Evolutionary conservation across 2,329 filamentous ascomycete genomes (phyloP), one percentile per base, ranked within the genome.

Genomic region (Diaporthe nobilis): DNA sequence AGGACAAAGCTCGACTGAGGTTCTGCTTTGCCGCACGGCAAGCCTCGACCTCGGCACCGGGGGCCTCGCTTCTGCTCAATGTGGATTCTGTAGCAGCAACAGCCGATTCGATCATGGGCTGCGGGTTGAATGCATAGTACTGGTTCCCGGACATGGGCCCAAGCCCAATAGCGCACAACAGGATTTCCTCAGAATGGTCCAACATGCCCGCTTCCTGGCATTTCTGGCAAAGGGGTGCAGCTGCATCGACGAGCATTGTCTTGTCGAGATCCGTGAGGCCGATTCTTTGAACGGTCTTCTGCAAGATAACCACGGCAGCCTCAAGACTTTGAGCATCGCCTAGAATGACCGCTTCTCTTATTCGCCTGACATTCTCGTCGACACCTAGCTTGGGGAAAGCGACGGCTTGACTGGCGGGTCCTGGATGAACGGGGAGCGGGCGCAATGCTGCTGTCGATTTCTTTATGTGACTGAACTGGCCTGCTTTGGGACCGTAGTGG

Each of bases 111-210:
- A 87, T 82, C 13, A 87, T 78, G 2, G 77, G 25, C 2, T 84
- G 57, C 10, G 86, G 85, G 0, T 82, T 68, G 76, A 85, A 82
- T n/a, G 79, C 81, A 68, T 83, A 82, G 61, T 84, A 87, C 20
- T 79, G 76, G 10, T 71, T 78, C 76, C 85, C 84, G 22, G 81
- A 77, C 1, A 87, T 70, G 7, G 80, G 76, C 0, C 81, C 81
- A 17, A 78, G 74, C 3, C 63, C 60, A 6, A 84, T 53, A 8
- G 83, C 79, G 6, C 77, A 65, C 34, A 51, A 72, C 7, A 87
- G 78, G 5, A 86, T 78, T 4, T 76, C 77, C 39, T 79, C 77
- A 1, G 85, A 85, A 12, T 83, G 81, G 1, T 83, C 79, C 76
- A 82, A 80, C 68, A 78, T 79, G 9, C 79, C 81, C 17, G 75